Conservation (phyloP, 1,284 basidiomycete genomes). For the Moesziomyces antarcticus region DNA sequence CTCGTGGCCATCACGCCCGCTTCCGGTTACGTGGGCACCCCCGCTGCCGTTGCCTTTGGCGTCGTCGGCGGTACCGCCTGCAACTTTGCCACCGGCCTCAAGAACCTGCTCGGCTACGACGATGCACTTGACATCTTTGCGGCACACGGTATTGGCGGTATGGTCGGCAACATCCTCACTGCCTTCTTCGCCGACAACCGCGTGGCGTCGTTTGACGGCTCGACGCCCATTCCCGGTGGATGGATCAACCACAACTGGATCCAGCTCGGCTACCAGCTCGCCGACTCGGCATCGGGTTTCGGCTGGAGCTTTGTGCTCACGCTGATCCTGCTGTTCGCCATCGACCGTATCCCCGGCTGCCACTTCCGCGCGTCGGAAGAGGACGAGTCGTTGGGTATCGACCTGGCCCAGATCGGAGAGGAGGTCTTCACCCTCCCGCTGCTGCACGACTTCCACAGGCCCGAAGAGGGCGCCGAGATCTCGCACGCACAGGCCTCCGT, state of each 20-base stretch:
- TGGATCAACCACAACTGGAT: conserved; percentile 87
- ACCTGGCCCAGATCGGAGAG: conserved; percentile 93
- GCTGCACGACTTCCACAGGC: conserved; percentile 25
- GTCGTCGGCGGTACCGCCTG: conserved; percentile 83
- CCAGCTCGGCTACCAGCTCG: conserved; percentile 83
- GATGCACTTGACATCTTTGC: conserved; percentile 78
- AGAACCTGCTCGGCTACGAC: conserved; percentile 72
- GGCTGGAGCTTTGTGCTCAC: conserved; percentile 63
- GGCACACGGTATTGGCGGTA: conserved; percentile 86
- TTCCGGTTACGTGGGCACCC: conserved; percentile 70
- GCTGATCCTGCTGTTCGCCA: conserved; percentile 84
- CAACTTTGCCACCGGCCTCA: conserved; percentile 95
- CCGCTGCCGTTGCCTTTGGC: conserved; percentile 69
- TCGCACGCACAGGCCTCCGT: conserved; percentile 11
- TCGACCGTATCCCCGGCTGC: conserved; percentile 90
- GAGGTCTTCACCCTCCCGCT: conserved; percentile 42
- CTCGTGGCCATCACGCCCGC: conserved; percentile 79
- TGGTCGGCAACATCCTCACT: conserved; percentile 86
- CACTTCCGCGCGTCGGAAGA: conserved; percentile 83
- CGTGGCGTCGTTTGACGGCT: conserved; percentile 80
- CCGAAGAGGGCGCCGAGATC: conserved; percentile 31
- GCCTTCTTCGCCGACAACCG: conserved; percentile 88
- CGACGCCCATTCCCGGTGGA: conserved; percentile 73
- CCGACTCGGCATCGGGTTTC: conserved; percentile 74
- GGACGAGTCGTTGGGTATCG: conserved; percentile 89